Evolutionary conservation across 768 basidiomycete genomes (phyloP).

Genomic region (Sarcodon aspratus): DNA sequence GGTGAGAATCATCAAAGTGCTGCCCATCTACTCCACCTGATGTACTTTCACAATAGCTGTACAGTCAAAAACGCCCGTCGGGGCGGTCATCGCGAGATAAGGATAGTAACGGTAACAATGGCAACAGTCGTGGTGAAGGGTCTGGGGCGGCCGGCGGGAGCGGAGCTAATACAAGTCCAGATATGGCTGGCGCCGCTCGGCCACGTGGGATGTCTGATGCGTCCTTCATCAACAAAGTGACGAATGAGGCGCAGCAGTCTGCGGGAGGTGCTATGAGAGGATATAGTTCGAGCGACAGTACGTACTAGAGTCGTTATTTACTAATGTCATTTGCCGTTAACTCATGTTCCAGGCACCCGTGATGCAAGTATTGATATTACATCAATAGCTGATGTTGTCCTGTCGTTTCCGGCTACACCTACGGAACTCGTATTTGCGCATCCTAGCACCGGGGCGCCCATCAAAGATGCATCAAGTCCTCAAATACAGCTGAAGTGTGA

Average conservation of each 20-base stretch:
- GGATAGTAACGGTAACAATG: conserved; percentile 5
- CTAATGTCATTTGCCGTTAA: no score
- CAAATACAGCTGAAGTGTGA: no score
- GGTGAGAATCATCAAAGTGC: conserved; percentile 30
- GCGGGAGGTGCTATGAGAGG: background rate
- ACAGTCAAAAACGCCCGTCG: conserved; percentile 66
- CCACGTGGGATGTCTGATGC: conserved; percentile 71
- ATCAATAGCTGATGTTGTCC: no score
- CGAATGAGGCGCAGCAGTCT: background rate
- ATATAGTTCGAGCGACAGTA: background rate
- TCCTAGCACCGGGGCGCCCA: no score
- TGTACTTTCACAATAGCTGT: conserved; percentile 38
- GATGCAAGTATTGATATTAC: no score
- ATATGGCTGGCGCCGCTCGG: conserved; percentile 27
- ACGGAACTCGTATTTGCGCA: no score
- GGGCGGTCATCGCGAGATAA: conserved; percentile 33
- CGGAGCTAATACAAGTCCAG: conserved; percentile 23
- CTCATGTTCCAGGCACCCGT: no score
- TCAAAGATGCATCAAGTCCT: no score
- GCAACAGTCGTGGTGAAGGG: conserved; percentile 8
- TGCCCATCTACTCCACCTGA: background rate
- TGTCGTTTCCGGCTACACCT: no score
- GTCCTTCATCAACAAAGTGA: conserved; percentile 20
- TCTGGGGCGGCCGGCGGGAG: conserved; percentile 22
- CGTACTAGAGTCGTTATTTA: conserved; percentile 11